phyloP scores from a whole-genome alignment of 1,284 basidiomycete species.

The Austroboletus novae-zelandiae region DNA sequence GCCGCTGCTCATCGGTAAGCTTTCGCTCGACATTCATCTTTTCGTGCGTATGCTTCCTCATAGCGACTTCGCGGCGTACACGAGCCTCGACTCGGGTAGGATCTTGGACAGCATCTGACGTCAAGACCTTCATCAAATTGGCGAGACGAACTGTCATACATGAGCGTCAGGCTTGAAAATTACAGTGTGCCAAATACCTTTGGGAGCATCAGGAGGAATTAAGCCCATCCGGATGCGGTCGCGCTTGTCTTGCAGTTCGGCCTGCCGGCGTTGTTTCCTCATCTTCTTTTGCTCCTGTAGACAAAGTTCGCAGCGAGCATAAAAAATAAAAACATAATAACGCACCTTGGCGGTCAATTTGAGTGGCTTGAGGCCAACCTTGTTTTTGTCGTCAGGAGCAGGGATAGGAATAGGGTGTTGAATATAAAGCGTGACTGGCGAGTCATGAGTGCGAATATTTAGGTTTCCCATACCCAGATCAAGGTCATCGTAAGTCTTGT shows the following conservation, averaged over 20 bases:
- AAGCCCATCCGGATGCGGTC: conserved; percentile 97
- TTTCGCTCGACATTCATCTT: conserved; percentile 92
- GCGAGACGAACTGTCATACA: conserved; percentile 75
- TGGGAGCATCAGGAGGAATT: conserved; percentile 91
- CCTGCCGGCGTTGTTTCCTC: conserved; percentile 84
- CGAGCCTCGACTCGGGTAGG: conserved; percentile 96
- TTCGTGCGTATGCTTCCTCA: conserved; percentile 86
- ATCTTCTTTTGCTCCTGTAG: conserved; percentile 93
- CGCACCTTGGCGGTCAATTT: conserved; percentile 85
- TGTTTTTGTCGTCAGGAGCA: conserved; percentile 83
- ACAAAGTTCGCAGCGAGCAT: conserved; percentile 7
- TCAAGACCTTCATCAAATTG: conserved; percentile 98
- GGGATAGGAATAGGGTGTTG: conserved; percentile 98
- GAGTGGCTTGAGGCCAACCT: conserved; percentile 72
- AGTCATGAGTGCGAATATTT: conserved; percentile 63
- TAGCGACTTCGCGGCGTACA: conserved; percentile 90
- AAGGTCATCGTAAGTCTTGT: conserved; percentile 77
- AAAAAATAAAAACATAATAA: neutral
- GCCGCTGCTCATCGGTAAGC: conserved; percentile 85
- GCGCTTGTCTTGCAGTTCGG: conserved; percentile 91
- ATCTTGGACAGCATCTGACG: conserved; percentile 94
- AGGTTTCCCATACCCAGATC: conserved; percentile 52
- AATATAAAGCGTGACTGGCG: conserved; percentile 87
- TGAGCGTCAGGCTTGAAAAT: conserved; percentile 9
- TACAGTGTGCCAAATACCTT: conserved; percentile 53